These are phyloP conservation scores for Fraxinus paxiana DNA, from an alignment of 305 asterid species.

Conservation along the genomic window DNA sequence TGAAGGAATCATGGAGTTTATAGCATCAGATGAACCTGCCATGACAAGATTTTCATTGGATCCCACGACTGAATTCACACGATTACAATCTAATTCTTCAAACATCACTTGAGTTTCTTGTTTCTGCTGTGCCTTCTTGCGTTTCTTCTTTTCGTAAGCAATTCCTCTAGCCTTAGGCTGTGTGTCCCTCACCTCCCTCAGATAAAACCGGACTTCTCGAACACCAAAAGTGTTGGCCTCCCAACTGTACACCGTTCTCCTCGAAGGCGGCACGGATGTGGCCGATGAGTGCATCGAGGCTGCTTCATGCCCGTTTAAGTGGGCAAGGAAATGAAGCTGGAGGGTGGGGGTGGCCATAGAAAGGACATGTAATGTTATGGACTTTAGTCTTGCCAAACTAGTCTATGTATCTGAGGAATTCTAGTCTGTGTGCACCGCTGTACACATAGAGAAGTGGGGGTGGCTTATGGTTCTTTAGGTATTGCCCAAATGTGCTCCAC, in stretches of 20 bases:
- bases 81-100: neutral
- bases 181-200: constrained; percentile 73
- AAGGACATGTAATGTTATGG: constrained; percentile 52
- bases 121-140: constrained; percentile 41
- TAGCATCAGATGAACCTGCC: constrained; percentile 23
- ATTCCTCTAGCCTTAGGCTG: constrained; percentile 86
- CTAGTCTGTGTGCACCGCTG: constrained; percentile 61
- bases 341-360: constrained; percentile 61
- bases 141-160: constrained; percentile 72
- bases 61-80: constrained; percentile 3
- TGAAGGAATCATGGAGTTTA: constrained; percentile 28
- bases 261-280: constrained; percentile 76
- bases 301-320: constrained; percentile 72
- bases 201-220: constrained; percentile 62
- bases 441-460: constrained; percentile 55
- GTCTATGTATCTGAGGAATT: constrained; percentile 63
- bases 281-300: constrained; percentile 75
- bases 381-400: constrained; percentile 73
- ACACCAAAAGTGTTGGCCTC: constrained; percentile 76
- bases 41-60: constrained; percentile 16
- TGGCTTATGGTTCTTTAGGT: constrained; percentile 63
- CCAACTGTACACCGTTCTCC: constrained; percentile 67
- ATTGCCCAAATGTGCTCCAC: constrained; percentile 84
- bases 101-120: neutral
- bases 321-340: constrained; percentile 77